Conservation (phyloP, 345 rosid genomes). For the Geranium rotundifolium region DNA sequence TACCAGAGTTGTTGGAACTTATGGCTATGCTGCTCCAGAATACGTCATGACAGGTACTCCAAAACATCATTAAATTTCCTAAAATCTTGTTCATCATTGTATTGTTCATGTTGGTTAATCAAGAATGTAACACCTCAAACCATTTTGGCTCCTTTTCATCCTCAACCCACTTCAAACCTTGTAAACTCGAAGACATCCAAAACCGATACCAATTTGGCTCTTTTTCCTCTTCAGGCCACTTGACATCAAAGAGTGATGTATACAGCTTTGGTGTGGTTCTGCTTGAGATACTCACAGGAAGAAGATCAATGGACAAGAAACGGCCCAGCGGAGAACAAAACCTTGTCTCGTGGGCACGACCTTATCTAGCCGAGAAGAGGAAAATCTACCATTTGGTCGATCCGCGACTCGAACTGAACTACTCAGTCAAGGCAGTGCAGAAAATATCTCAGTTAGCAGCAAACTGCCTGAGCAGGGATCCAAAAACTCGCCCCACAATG, state of each 20-base stretch:
- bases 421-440: slow-evolving; percentile 69
- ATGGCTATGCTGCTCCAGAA: slow-evolving; percentile 82
- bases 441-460: slow-evolving; percentile 58
- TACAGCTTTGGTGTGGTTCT: slow-evolving; percentile 94
- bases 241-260: slow-evolving; percentile 89
- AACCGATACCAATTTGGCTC: no score
- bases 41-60: slow-evolving; percentile 63
- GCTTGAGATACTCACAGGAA: slow-evolving; percentile 81
- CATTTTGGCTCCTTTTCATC: slow-evolving; percentile 7
- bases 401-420: slow-evolving; percentile 80
- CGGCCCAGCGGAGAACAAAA: slow-evolving; percentile 82
- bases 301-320: slow-evolving; percentile 95
- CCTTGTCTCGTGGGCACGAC: slow-evolving; percentile 87
- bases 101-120: not conserved
- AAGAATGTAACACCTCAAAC: slow-evolving; percentile 4
- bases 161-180: not conserved
- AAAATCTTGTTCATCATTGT: not conserved
- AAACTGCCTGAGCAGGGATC: slow-evolving; percentile 57
- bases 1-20: slow-evolving; percentile 74
- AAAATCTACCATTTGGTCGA: slow-evolving; percentile 65
- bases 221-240: slow-evolving; percentile 41
- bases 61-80: not conserved
- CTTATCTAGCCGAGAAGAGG: slow-evolving; percentile 72
- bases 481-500: slow-evolving; percentile 65
- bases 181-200: no score